Evolutionary conservation across 768 basidiomycete genomes (phyloP).

Genomic region (Hebeloma cylindrosporum): DNA sequence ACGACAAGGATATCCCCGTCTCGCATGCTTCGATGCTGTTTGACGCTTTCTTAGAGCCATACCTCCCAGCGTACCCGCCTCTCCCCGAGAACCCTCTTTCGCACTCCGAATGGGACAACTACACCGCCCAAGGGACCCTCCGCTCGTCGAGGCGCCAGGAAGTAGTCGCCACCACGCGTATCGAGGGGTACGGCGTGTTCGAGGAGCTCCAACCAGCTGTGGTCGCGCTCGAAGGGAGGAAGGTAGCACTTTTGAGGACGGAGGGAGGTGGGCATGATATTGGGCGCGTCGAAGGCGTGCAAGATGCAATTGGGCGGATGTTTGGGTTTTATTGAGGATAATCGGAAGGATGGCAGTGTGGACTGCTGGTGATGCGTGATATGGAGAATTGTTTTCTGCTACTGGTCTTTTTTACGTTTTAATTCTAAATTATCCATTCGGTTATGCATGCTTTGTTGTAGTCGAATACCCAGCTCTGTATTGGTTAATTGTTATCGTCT

Average conservation of each 20-base stretch:
- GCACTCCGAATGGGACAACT: constrained; percentile 42
- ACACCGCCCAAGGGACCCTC: constrained; percentile 34
- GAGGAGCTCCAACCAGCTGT: constrained; percentile 44
- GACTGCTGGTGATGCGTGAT: neutral
- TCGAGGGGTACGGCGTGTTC: constrained; percentile 44
- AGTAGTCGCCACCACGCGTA: constrained; percentile 42
- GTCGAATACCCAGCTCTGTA: too few species aligned
- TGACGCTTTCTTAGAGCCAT: constrained; percentile 58
- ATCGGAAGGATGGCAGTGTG: neutral
- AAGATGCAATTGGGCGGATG: constrained; percentile 55
- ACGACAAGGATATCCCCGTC: constrained; percentile 75
- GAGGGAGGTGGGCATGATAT: constrained; percentile 60
- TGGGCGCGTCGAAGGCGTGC: constrained; percentile 64
- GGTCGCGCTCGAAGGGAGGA: constrained; percentile 41
- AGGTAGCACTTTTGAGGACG: constrained; percentile 58
- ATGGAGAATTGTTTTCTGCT: too few species aligned
- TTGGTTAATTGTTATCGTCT: too few species aligned
- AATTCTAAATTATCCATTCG: too few species aligned
- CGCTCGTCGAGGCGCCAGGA: constrained; percentile 39
- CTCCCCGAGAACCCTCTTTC: constrained; percentile 37
- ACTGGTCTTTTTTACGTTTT: too few species aligned
- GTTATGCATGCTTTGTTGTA: too few species aligned
- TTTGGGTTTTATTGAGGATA: constrained; percentile 35
- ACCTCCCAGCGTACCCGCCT: constrained; percentile 42
- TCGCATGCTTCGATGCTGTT: constrained; percentile 70